Conservation (phyloP, 139 green algal species). For the Chlamydomonas eustigma region DNA sequence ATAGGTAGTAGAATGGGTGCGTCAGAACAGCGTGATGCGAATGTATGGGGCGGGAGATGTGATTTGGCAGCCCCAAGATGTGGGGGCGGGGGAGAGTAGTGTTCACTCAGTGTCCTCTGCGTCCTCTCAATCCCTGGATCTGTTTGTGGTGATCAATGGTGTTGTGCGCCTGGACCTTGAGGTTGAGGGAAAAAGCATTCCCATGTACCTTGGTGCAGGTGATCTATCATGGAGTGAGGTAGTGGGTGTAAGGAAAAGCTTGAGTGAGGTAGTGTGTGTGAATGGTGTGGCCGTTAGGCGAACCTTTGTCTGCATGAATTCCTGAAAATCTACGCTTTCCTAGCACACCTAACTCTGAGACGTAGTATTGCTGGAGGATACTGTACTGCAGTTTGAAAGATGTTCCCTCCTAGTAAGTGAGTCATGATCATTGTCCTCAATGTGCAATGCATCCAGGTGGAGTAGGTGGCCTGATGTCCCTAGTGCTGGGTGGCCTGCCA, state of each 20-base stretch:
- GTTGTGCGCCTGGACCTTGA: slow-evolving; percentile 28
- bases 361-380: no score
- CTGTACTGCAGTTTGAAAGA: no score
- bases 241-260: background rate
- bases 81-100: no score
- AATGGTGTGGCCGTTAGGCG: no score
- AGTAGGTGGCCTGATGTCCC: slow-evolving; percentile 29
- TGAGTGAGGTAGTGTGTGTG: no score
- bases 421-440: no score
- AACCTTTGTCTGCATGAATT: no score
- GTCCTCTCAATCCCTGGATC: no score
- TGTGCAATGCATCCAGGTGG: slow-evolving; percentile 20
- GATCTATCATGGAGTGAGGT: background rate
- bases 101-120: no score
- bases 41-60: slow-evolving; percentile 21
- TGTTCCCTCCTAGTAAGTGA: no score
- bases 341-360: no score
- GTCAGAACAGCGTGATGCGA: slow-evolving; percentile 15
- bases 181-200: slow-evolving; percentile 11
- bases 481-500: background rate
- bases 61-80: slow-evolving; percentile 11
- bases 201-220: slow-evolving; percentile 33
- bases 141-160: slow-evolving; percentile 38
- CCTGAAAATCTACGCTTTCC: no score
- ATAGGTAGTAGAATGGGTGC: slow-evolving; percentile 28